phyloP scores from a whole-genome alignment of 1,139 yeast genomes.

The Diutina sp. region DNA sequence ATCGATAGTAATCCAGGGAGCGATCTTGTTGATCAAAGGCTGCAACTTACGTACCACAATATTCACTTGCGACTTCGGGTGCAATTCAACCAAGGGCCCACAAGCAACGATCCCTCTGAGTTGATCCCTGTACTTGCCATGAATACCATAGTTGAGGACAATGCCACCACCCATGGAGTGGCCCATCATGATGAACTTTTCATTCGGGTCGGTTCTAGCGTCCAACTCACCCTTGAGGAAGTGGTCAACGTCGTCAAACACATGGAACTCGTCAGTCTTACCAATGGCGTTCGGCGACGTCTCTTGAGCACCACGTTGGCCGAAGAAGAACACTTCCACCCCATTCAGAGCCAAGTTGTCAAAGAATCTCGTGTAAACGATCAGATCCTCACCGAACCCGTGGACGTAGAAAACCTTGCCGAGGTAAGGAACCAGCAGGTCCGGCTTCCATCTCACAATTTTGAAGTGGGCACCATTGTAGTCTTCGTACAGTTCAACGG shows the following conservation, averaged over 20 bases:
- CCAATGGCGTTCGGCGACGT: slow-evolving; percentile 59
- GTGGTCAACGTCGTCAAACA: slow-evolving; percentile 58
- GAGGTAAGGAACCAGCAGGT: slow-evolving; percentile 20
- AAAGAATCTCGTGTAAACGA: slow-evolving; percentile 42
- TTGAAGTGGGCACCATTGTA: slow-evolving; percentile 26
- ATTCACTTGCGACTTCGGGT: slow-evolving; percentile 47
- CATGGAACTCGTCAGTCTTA: slow-evolving; percentile 47
- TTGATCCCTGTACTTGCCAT: slow-evolving; percentile 44
- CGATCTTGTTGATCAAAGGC: slow-evolving; percentile 31
- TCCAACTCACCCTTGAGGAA: slow-evolving; percentile 32
- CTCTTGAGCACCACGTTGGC: slow-evolving; percentile 82
- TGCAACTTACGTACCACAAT: slow-evolving; percentile 29
- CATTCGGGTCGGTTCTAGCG: slow-evolving; percentile 11
- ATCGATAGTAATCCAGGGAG: slow-evolving; percentile 45
- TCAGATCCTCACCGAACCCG: slow-evolving; percentile 67
- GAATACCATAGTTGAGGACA: slow-evolving; percentile 55
- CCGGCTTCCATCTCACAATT: slow-evolving; percentile 28
- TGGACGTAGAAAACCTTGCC: slow-evolving; percentile 60
- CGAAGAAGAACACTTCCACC: slow-evolving; percentile 64
- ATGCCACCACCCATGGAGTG: slow-evolving; percentile 98
- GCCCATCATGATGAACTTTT: slow-evolving; percentile 54
- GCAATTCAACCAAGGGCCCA: slow-evolving; percentile 58
- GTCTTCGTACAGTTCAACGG: slow-evolving; percentile 16
- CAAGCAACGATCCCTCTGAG: slow-evolving; percentile 45
- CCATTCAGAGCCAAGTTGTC: slow-evolving; percentile 50